phyloP scores from a whole-genome alignment of 208 protist genomes.

The Trypanosoma lewisi region DNA sequence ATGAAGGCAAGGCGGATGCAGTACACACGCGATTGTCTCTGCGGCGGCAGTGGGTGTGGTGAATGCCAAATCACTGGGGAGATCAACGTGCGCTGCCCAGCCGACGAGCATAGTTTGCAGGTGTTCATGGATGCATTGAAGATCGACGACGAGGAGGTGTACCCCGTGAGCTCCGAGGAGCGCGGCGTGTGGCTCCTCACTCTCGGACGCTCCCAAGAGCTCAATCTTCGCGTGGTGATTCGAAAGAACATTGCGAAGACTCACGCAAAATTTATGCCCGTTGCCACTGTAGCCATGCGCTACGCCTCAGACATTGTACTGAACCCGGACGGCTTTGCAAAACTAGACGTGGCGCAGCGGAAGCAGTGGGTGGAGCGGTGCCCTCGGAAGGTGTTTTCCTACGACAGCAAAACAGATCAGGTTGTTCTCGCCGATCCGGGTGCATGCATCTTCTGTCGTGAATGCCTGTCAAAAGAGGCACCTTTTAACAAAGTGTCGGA shows the following conservation, averaged over 20 bases:
- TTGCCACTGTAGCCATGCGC: slow-evolving; percentile 91
- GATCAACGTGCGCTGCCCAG: slow-evolving; percentile 76
- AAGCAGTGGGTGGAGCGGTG: slow-evolving; percentile 86
- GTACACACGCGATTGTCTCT: slow-evolving; percentile 83
- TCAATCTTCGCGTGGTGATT: slow-evolving; percentile 80
- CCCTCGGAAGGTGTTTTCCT: slow-evolving; percentile 86
- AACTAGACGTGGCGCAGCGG: slow-evolving; percentile 66
- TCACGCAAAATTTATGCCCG: slow-evolving; percentile 98
- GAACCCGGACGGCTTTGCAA: slow-evolving; percentile 82
- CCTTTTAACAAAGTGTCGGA: slow-evolving; percentile 74
- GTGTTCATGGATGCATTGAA: slow-evolving; percentile 81
- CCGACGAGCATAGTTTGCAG: slow-evolving; percentile 69
- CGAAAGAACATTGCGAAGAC: slow-evolving; percentile 97
- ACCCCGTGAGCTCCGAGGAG: slow-evolving; percentile 80
- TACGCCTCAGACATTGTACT: slow-evolving; percentile 92
- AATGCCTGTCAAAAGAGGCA: slow-evolving; percentile 85
- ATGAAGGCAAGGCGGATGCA: slow-evolving; percentile 83
- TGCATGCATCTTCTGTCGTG: slow-evolving; percentile 92
- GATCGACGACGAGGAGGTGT: slow-evolving; percentile 77
- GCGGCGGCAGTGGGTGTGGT: slow-evolving; percentile 69
- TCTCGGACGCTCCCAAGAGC: slow-evolving; percentile 79
- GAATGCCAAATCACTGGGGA: slow-evolving; percentile 88
- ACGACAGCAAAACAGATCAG: slow-evolving; percentile 54
- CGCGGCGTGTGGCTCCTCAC: slow-evolving; percentile 86
- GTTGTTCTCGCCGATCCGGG: slow-evolving; percentile 70